Evolutionary conservation across 2,329 filamentous ascomycete species (phyloP).

Genomic region (Exophiala phaeomuriformis): DNA sequence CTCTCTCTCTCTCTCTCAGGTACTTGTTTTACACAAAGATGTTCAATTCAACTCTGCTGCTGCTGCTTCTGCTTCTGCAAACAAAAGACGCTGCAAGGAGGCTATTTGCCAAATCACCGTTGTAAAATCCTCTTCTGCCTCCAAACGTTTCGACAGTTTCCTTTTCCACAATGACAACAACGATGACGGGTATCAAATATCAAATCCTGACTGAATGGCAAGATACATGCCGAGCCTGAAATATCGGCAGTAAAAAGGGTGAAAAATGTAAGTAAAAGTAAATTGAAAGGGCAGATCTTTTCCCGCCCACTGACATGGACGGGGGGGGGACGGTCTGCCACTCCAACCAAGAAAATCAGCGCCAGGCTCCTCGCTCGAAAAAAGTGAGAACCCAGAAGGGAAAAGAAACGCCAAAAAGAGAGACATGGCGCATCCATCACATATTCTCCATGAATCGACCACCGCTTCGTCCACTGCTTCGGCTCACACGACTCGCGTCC

Average conservation of each 20-base stretch:
- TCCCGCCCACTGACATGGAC: background rate
- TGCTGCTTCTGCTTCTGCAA: too few species aligned
- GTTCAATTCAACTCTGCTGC: too few species aligned
- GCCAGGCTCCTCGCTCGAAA: background rate
- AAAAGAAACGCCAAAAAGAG: background rate
- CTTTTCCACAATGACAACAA: background rate
- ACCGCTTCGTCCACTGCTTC: conserved; percentile 30
- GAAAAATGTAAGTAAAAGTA: background rate
- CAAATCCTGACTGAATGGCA: background rate
- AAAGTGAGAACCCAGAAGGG: background rate
- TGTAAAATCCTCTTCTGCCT: too few species aligned
- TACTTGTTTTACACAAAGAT: too few species aligned
- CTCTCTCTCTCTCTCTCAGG: too few species aligned
- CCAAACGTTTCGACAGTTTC: too few species aligned
- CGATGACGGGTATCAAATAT: conserved; percentile 13
- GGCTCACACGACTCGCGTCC: conserved; percentile 37
- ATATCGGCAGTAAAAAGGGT: background rate
- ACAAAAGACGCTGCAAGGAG: too few species aligned
- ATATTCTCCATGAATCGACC: conserved; percentile 36
- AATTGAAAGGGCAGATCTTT: background rate
- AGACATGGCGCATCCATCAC: conserved; percentile 10
- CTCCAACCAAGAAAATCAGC: background rate
- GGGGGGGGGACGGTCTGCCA: background rate
- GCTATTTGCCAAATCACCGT: too few species aligned
- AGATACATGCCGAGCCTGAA: background rate